These are phyloP conservation scores for Ulvella scutata DNA, from an alignment of 139 green algal genomes.

Conservation along the genomic window DNA sequence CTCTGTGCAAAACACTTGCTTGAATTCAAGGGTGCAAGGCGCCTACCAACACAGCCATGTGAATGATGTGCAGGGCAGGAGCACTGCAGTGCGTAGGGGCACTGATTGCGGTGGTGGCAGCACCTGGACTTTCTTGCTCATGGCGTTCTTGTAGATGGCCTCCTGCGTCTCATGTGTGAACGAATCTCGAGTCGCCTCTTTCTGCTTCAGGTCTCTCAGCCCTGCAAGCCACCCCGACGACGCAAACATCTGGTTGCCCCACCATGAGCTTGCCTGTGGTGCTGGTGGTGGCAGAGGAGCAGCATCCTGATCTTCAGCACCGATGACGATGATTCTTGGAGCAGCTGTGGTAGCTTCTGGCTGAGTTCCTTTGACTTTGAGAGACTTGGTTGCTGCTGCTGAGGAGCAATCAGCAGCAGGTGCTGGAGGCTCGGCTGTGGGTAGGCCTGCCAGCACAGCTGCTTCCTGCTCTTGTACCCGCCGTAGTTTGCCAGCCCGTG, in stretches of 20 bases:
- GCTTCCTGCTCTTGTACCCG: slow-evolving; percentile 48
- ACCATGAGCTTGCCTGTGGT: background rate
- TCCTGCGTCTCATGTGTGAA: background rate
- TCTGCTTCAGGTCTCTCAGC: background rate
- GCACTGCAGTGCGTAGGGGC: background rate
- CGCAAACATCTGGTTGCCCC: background rate
- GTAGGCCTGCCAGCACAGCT: background rate
- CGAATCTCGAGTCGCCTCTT: background rate
- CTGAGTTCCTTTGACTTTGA: too few species aligned
- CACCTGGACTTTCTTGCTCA: background rate
- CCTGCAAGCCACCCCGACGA: background rate
- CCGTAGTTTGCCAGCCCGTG: slow-evolving; percentile 59
- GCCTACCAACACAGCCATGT: too few species aligned
- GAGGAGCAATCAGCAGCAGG: background rate
- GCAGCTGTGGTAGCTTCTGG: too few species aligned
- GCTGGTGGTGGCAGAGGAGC: background rate
- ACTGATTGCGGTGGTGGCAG: background rate
- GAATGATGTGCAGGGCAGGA: background rate
- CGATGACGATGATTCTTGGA: background rate
- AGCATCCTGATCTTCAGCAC: background rate
- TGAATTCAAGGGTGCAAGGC: too few species aligned
- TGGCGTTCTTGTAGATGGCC: background rate
- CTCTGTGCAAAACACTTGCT: too few species aligned
- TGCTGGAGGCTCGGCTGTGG: background rate
- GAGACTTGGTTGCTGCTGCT: background rate